Evolutionary conservation across 164 flowering plant genomes (phyloP).

Genomic region (Piper longum): DNA sequence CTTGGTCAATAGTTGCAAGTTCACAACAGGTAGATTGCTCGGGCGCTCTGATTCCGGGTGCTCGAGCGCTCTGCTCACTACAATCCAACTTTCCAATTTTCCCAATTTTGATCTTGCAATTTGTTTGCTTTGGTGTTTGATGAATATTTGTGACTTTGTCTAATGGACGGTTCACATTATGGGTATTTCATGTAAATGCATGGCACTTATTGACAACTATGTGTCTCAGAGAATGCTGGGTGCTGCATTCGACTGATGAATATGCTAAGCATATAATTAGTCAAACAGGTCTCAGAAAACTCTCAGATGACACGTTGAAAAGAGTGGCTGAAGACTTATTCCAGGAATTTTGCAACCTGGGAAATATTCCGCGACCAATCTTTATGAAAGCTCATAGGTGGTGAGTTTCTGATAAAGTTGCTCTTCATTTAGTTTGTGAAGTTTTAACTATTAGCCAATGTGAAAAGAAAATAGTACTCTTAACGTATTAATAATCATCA

Average conservation of each 20-base stretch:
- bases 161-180: neutral
- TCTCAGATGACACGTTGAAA: slow-evolving; percentile 31
- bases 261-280: slow-evolving; percentile 1
- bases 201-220: neutral
- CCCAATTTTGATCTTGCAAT: neutral
- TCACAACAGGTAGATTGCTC: too few relatives aligned
- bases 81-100: neutral
- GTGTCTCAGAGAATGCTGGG: neutral
- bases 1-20: too few relatives aligned
- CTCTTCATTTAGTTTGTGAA: neutral
- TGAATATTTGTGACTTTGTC: neutral
- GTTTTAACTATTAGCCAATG: neutral
- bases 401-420: slow-evolving; percentile 22
- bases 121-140: neutral
- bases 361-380: slow-evolving; percentile 38
- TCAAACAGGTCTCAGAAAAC: slow-evolving; percentile 55
- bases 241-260: neutral
- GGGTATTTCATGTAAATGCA: neutral
- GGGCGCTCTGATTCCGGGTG: too few relatives aligned
- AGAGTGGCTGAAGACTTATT: slow-evolving; percentile 61
- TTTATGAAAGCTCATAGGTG: slow-evolving; percentile 86
- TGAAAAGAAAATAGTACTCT: neutral
- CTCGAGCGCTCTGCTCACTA: too few relatives aligned
- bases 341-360: slow-evolving; percentile 40
- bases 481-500: too few relatives aligned